A percentile compares a stretch with the other conserved stretches of the same genome.
Conservation (phyloP, 2,329 filamentous ascomycete species). For the Claviceps arundinis region DNA sequence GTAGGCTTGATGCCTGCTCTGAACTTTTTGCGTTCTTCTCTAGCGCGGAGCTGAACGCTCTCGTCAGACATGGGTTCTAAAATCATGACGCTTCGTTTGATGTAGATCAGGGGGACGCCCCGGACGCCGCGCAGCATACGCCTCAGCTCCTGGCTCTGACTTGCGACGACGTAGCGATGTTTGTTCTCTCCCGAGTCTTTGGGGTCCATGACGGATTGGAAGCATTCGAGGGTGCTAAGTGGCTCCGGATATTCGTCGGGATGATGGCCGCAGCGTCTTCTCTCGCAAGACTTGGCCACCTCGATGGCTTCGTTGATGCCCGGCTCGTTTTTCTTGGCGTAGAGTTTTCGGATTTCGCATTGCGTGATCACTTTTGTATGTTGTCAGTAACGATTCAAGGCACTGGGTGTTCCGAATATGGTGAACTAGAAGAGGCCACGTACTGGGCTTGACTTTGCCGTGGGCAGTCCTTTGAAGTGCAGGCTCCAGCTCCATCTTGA, state of each 20-base stretch:
- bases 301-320: conserved; percentile 50
- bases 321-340: conserved; percentile 44
- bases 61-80: conserved; percentile 58
- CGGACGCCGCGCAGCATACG: conserved; percentile 50
- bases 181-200: conserved; percentile 61
- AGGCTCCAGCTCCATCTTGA: conserved; percentile 78
- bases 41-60: conserved; percentile 48
- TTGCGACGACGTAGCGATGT: conserved; percentile 66
- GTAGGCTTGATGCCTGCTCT: conserved; percentile 49
- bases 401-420: not conserved
- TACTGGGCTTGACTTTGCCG: conserved; percentile 72
- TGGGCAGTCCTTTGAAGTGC: conserved; percentile 73
- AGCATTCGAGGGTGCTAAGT: conserved; percentile 54
- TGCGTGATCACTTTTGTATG: conserved; percentile 54
- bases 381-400: conserved; percentile 13
- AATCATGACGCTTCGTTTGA: conserved; percentile 63
- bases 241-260: conserved; percentile 58
- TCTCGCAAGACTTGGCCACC: conserved; percentile 61
- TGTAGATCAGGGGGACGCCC: conserved; percentile 66
- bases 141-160: conserved; percentile 53
- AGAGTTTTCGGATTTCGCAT: conserved; percentile 69
- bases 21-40: conserved; percentile 64
- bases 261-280: conserved; percentile 66
- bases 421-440: conserved; percentile 15
- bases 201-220: conserved; percentile 64